phyloP scores from a whole-genome alignment of 768 basidiomycete genomes.

The Dacryopinax primogenitus region DNA sequence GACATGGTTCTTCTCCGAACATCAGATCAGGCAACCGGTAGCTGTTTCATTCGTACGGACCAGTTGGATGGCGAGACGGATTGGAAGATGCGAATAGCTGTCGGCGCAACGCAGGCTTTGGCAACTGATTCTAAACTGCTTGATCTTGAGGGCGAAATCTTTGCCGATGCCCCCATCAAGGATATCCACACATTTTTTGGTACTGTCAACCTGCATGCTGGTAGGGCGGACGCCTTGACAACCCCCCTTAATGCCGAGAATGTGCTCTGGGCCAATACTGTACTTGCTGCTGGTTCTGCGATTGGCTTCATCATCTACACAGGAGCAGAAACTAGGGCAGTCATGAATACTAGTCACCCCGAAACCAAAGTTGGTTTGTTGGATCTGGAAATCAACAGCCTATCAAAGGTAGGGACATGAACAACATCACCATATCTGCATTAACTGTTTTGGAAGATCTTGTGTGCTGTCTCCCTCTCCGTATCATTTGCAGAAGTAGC shows the following conservation, averaged over 20 bases:
- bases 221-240: constrained; percentile 36
- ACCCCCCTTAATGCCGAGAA: constrained; percentile 92
- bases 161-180: constrained; percentile 91
- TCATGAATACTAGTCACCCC: constrained; percentile 97
- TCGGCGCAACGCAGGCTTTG: constrained; percentile 68
- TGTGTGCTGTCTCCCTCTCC: constrained; percentile 86
- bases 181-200: constrained; percentile 94
- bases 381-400: constrained; percentile 86
- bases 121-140: constrained; percentile 39
- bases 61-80: constrained; percentile 98
- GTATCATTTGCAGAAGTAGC: constrained; percentile 87
- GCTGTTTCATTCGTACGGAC: constrained; percentile 95
- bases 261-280: constrained; percentile 93
- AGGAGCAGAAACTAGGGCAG: constrained; percentile 86
- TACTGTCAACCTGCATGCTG: constrained; percentile 53
- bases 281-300: constrained; percentile 86
- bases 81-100: constrained; percentile 91
- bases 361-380: constrained; percentile 85
- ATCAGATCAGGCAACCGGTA: constrained; percentile 65
- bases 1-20: constrained; percentile 85
- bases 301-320: constrained; percentile 92
- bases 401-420: constrained; percentile 63
- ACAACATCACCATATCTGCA: not conserved
- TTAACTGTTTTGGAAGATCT: constrained; percentile 43
- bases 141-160: constrained; percentile 71